Evolutionary conservation across 371 early-diverging fungal genomes (phyloP).

Genomic region (Saksenaea oblongispora): DNA sequence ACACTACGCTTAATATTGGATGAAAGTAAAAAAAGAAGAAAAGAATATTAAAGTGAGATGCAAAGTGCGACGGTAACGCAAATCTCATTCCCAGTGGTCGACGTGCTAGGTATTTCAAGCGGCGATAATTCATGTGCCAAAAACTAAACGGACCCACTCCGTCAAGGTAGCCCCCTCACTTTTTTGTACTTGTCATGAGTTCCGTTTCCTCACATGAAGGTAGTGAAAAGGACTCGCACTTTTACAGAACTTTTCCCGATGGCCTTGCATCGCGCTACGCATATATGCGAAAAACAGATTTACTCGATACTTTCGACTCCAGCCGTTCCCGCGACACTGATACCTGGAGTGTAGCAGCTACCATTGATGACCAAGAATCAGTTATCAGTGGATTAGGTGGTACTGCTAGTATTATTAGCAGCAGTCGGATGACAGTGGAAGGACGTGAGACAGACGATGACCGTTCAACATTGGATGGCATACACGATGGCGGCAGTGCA

Average conservation of each 20-base stretch:
- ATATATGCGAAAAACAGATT: constrained; percentile 50
- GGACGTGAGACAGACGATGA: constrained; percentile 21
- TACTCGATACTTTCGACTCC: constrained; percentile 46
- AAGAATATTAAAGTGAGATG: too few relatives aligned
- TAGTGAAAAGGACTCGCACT: constrained; percentile 45
- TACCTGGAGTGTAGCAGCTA: constrained; percentile 55
- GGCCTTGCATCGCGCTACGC: constrained; percentile 36
- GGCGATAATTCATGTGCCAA: too few relatives aligned
- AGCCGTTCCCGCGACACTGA: constrained; percentile 42
- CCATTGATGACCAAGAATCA: constrained; percentile 54
- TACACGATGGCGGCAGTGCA: constrained; percentile 14
- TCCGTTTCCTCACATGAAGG: constrained; percentile 53
- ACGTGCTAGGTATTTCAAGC: too few relatives aligned
- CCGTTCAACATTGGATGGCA: constrained; percentile 37
- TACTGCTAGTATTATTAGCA: constrained; percentile 27
- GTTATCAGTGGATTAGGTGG: constrained; percentile 50
- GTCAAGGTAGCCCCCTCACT: too few relatives aligned
- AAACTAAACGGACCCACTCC: too few relatives aligned
- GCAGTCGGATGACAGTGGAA: constrained; percentile 24
- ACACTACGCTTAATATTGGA: too few relatives aligned
- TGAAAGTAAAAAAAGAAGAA: too few relatives aligned
- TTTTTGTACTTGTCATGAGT: constrained; percentile 26
- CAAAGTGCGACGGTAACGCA: too few relatives aligned
- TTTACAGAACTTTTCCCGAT: constrained; percentile 33
- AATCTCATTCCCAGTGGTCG: too few relatives aligned